Evolutionary conservation across 441 rosid genomes (phyloP), one percentile per base, ranked within the genome.

Genomic region (Erysimum pusillum): DNA sequence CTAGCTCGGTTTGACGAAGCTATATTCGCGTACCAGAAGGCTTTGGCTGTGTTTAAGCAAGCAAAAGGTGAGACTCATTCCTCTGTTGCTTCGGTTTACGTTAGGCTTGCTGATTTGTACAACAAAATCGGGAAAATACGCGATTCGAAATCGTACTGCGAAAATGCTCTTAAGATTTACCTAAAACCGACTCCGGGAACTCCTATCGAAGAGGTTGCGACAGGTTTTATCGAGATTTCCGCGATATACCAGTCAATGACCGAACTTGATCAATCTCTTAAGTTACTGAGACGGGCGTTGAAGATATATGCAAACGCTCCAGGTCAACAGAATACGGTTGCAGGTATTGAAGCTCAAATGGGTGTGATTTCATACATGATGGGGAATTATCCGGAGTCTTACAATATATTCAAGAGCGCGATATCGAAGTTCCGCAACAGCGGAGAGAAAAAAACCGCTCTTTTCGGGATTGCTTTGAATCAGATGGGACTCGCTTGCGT

Each of bases 341-440:
- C 98, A 7, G 99, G 98, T 69, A 87, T 93, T 20, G 99, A 91
- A 78, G 95, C 97, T 17, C 98, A 91, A 82, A 88, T 95, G 83
- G 99, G 99, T 46, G 94, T 91, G 72, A 82, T 95, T 73, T 84
- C 84, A 76, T 95, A 90, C 76, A 91, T 93, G 99, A 80, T 87
- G 81, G 98, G 90, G 70, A 87, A 85, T 20, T 93, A 81, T 18
- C 39, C 88, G 0, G 97, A 95, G 28, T 88, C 97, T 44, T 91
- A 95, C 75, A 74, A 73, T 77, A 85, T 83, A 28, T 86, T 95
- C 81, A 87, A 89, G 71, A 84, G 82, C 25, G 90, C 97, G 8
- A 76, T 91, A 48, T 80, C 85, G 0, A 93, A 89, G 81, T 90
- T 95, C 25, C 91, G 96, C 5, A 85, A 87, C 15, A 81, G 88